Base-by-base conservation (phyloP, 306 rosid species). In the Dalbergia oliveri region DNA sequence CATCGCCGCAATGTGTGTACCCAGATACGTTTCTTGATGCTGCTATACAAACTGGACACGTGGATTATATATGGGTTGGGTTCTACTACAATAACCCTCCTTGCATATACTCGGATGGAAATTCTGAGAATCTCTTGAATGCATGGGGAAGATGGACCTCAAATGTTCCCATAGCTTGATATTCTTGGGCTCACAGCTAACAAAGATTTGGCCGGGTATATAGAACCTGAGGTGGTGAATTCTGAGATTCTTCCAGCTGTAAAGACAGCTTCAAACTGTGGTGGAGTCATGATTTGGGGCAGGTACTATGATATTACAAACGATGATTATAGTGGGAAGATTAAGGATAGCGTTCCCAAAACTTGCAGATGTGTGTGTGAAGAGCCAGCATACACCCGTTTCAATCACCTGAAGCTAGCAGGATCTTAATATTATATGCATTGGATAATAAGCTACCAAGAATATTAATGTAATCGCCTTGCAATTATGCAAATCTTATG, bases 1-100 rank as follows among this genome's bases (percentile, higher is more conserved):
- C 41, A 37, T 37, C 41, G 7, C 41, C 41, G 0, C 41, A 37
- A 5, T 37, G 41, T 37, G 41, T 37, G 41, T 37, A 37, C 41
- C 41, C 41, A 37, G 41, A 37, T 37, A 8, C 7, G 41, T 6
- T 37, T 37, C 41, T 37, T 37, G 41, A 37, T 8, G 5, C 6
- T 37, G 41, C 7, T 37, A 37, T 37, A 37, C 6, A 37, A 37
- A 37, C 41, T 37, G 41, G 41, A 1, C 7, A 37, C 0, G 75
- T 90, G 2, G 90, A 90, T 44, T 85, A 67, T 13, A 81, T 88
- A 2, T 88, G 90, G 90, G 89, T 91, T 12, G 85, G 81, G 58
- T 89, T 86, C 81, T 91, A 76, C 81, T 79, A 88, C 87, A 68
- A 84, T 15, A 3, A 71, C 11, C 53, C 31, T 26, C 1, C 49